phyloP scores from a whole-genome alignment of 202 grass and related monocot genomes.

The Saccharum hybrid region DNA sequence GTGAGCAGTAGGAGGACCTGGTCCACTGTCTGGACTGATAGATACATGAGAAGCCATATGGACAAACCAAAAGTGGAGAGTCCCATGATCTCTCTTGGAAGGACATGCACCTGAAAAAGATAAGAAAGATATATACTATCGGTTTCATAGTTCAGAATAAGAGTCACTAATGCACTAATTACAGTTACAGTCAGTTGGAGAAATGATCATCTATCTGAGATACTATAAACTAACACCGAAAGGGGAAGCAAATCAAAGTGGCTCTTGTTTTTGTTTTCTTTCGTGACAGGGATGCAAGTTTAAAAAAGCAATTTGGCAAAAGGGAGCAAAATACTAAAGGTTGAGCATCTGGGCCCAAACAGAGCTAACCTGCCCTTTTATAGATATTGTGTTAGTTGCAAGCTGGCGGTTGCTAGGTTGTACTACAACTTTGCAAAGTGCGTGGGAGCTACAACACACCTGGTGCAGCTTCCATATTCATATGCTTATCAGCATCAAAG shows the following conservation, averaged over 20 bases:
- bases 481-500: slow-evolving; percentile 38
- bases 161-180: slow-evolving; percentile 8
- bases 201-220: background rate
- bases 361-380: slow-evolving; percentile 37
- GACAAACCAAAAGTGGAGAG: slow-evolving; percentile 83
- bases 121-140: background rate
- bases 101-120: slow-evolving; percentile 68
- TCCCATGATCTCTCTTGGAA: slow-evolving; percentile 80
- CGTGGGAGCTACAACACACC: slow-evolving; percentile 8
- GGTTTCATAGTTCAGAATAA: slow-evolving; percentile 20
- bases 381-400: slow-evolving; percentile 45
- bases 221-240: slow-evolving; percentile 47
- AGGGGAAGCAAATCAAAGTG: slow-evolving; percentile 42
- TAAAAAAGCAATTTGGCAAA: slow-evolving; percentile 18
- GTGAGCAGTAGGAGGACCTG: slow-evolving; percentile 54
- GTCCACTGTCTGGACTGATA: slow-evolving; percentile 58
- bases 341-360: slow-evolving; percentile 45
- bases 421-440: slow-evolving; percentile 48
- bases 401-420: slow-evolving; percentile 40
- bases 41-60: slow-evolving; percentile 59
- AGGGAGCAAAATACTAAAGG: background rate
- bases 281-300: slow-evolving; percentile 27
- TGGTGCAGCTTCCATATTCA: slow-evolving; percentile 59
- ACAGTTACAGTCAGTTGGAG: slow-evolving; percentile 10
- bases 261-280: slow-evolving; percentile 41